A percentile compares a stretch with the other conserved stretches of the same genome.
Conservation (phyloP, 306 rosid species). For the Quercus aquifolioides region DNA sequence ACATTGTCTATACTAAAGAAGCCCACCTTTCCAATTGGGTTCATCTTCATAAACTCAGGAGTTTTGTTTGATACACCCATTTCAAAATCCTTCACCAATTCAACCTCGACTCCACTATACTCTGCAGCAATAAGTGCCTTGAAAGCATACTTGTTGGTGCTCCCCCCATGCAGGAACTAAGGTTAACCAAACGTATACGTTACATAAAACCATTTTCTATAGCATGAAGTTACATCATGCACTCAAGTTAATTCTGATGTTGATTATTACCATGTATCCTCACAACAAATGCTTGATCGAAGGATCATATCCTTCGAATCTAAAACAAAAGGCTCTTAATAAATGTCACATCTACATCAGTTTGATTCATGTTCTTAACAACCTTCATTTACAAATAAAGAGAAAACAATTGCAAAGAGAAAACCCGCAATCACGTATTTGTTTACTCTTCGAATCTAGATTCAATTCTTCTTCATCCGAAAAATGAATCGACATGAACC, state of each 20-base stretch:
- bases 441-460: neutral
- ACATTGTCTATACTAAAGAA: neutral
- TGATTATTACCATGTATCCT: neutral
- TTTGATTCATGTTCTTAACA: no score
- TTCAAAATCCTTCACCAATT: slow-evolving; percentile 47
- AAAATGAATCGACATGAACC: neutral
- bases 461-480: neutral
- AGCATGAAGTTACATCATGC: neutral
- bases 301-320: neutral
- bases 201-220: neutral
- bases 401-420: neutral
- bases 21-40: slow-evolving; percentile 76
- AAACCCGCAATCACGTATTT: neutral
- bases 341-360: neutral
- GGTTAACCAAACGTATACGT: neutral
- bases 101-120: slow-evolving; percentile 53
- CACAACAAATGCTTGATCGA: neutral
- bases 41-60: slow-evolving; percentile 70
- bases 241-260: neutral
- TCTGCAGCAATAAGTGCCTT: slow-evolving; percentile 62
- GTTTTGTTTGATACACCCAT: slow-evolving; percentile 74
- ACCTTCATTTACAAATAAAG: neutral
- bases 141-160: slow-evolving; percentile 51
- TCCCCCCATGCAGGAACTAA: slow-evolving; percentile 58
- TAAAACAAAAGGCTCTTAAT: neutral